Percentiles rank a stretch among this genome's conserved stretches.
Conservation (phyloP, 2,329 filamentous ascomycete species). For the Nigrospora sphaerica region DNA sequence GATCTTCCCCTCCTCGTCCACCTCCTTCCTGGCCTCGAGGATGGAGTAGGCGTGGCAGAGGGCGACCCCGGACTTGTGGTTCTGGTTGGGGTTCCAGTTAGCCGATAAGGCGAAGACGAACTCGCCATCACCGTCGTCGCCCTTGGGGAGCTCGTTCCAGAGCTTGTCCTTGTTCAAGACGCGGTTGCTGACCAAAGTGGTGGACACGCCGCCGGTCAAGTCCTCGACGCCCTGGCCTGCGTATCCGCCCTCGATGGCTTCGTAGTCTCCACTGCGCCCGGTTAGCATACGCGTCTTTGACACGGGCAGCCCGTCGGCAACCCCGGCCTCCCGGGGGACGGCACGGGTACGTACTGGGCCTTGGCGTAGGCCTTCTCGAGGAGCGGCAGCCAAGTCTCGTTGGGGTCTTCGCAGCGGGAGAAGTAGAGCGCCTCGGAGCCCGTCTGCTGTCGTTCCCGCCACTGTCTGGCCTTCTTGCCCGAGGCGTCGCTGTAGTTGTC, state of each 20-base stretch:
- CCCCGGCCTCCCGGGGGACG: constrained; percentile 28
- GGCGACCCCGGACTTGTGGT: constrained; percentile 30
- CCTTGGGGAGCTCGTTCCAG: constrained; percentile 61
- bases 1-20: constrained; percentile 30
- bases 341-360: constrained; percentile 22
- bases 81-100: constrained; percentile 18
- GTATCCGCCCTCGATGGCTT: constrained; percentile 59
- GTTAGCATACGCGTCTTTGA: too few species aligned
- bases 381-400: constrained; percentile 69
- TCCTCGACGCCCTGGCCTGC: constrained; percentile 45
- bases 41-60: constrained; percentile 45
- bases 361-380: constrained; percentile 75
- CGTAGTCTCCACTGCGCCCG: constrained; percentile 49
- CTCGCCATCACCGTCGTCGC: constrained; percentile 60
- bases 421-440: constrained; percentile 65
- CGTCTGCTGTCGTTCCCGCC: constrained; percentile 56
- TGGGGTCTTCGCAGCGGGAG: constrained; percentile 58
- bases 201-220: constrained; percentile 49
- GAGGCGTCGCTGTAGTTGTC: constrained; percentile 30
- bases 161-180: constrained; percentile 62
- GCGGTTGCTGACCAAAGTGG: constrained; percentile 46
- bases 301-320: too few species aligned
- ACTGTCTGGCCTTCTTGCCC: constrained; percentile 50
- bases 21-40: constrained; percentile 36
- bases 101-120: constrained; percentile 50